phyloP scores from a whole-genome alignment of 2,329 filamentous ascomycete species.

The Penicillium sp. region DNA sequence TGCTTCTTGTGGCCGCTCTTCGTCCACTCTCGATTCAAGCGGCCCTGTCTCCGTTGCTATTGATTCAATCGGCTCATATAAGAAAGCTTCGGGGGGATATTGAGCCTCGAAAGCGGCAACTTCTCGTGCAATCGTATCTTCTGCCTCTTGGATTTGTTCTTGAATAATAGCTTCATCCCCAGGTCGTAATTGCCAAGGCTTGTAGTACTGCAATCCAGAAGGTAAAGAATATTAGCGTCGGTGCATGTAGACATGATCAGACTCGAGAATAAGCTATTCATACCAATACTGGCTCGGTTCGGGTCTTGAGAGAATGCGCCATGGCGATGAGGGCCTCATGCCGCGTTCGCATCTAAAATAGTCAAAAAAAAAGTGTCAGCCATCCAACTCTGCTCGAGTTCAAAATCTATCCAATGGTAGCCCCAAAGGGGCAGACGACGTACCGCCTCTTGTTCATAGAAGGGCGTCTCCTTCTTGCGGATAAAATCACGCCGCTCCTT shows the following conservation, averaged over 20 bases:
- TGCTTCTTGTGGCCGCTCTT: slow-evolving; percentile 12
- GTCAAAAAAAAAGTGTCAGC: not conserved
- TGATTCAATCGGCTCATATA: slow-evolving; percentile 12
- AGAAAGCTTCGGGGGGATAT: slow-evolving; percentile 32
- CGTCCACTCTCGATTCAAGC: slow-evolving; percentile 16
- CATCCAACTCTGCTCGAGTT: not conserved
- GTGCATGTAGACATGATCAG: not conserved
- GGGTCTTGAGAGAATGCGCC: slow-evolving; percentile 70
- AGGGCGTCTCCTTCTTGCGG: slow-evolving; percentile 63
- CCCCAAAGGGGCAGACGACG: slow-evolving; percentile 30
- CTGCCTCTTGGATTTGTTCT: slow-evolving; percentile 61
- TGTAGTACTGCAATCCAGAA: slow-evolving; percentile 61
- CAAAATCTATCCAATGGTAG: slow-evolving; percentile 13
- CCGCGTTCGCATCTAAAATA: slow-evolving; percentile 61
- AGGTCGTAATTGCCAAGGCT: slow-evolving; percentile 68
- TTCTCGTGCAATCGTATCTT: slow-evolving; percentile 61
- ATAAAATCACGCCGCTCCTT: slow-evolving; percentile 55
- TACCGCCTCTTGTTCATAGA: slow-evolving; percentile 72
- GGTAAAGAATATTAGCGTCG: slow-evolving; percentile 15
- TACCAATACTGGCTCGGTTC: slow-evolving; percentile 66
- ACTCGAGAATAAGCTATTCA: slow-evolving; percentile 29
- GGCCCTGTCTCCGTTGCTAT: slow-evolving; percentile 16
- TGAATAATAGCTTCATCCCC: slow-evolving; percentile 67
- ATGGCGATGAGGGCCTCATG: slow-evolving; percentile 66
- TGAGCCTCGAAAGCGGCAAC: slow-evolving; percentile 54